phyloP scores from a whole-genome alignment of 2,329 filamentous ascomycete species.

The Fusarium illudens region DNA sequence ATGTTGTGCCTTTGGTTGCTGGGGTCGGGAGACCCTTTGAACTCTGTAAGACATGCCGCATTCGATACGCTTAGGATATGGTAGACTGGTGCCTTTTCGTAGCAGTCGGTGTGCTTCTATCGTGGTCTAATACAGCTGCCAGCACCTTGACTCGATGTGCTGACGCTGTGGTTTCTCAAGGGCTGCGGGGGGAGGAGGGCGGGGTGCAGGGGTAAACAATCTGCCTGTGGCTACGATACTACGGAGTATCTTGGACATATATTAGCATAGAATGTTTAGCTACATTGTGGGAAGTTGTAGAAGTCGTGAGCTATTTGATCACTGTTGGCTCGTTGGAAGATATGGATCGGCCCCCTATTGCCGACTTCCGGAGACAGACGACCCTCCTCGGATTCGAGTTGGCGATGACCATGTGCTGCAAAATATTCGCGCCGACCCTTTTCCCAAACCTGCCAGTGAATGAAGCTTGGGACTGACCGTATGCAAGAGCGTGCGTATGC shows the following conservation, averaged over 20 bases:
- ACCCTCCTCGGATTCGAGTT: neutral
- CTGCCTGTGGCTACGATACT: neutral
- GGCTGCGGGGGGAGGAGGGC: neutral
- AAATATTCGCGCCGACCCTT: too few species aligned
- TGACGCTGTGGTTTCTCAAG: neutral
- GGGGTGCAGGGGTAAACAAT: neutral
- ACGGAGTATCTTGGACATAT: neutral
- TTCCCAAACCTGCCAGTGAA: neutral
- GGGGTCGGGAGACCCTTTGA: neutral
- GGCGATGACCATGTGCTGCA: neutral
- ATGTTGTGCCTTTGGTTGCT: neutral
- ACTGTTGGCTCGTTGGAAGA: neutral
- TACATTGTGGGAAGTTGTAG: rapidly evolving
- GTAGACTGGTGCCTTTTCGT: neutral
- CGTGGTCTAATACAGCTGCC: neutral
- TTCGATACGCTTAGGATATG: neutral
- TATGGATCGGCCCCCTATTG: neutral
- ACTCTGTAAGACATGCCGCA: neutral
- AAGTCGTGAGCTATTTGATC: neutral
- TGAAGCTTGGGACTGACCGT: too few species aligned
- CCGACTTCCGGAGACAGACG: neutral
- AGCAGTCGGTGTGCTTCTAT: neutral
- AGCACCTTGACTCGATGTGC: neutral
- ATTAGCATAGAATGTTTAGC: rapidly evolving
- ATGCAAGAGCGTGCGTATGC: too few species aligned